Percentiles rank a stretch among this genome's conserved stretches.
Evolutionary conservation across 371 early-diverging fungal species (phyloP).

Genomic region (Lichtheimia ramosa): DNA sequence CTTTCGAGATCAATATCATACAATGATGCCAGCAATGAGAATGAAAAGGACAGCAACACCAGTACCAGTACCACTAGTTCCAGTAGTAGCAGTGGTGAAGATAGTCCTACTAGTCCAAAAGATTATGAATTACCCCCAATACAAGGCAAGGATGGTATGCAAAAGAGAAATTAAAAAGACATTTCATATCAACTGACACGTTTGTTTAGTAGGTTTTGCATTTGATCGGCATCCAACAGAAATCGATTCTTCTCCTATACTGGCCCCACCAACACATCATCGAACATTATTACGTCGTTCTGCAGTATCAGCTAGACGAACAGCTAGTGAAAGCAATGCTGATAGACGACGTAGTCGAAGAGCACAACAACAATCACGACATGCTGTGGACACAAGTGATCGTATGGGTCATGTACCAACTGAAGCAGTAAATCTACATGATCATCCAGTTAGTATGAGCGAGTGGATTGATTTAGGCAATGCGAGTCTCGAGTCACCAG

Average conservation of each 20-base stretch:
- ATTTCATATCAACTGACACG: background rate
- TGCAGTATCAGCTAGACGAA: conserved; percentile 19
- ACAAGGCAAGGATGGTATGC: background rate
- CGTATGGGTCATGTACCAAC: conserved; percentile 1
- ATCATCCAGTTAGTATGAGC: conserved; percentile 49
- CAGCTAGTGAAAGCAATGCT: conserved; percentile 11
- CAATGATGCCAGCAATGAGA: conserved; percentile 1
- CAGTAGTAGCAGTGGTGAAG: conserved; percentile 1
- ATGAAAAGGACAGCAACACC: conserved; percentile 9
- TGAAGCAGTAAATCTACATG: conserved; percentile 32
- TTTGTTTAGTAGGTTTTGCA: conserved; percentile 1
- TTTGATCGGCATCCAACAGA: conserved; percentile 15
- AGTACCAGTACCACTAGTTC: conserved; percentile 2
- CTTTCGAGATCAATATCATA: conserved; percentile 31
- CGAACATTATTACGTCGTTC: conserved; percentile 24
- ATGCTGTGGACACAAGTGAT: conserved; percentile 10
- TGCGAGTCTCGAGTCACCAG: conserved; percentile 31
- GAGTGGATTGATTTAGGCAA: conserved; percentile 52
- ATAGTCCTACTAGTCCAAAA: conserved; percentile 6
- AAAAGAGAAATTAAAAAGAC: background rate
- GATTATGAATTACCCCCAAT: background rate
- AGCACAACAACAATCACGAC: conserved; percentile 1
- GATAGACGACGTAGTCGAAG: conserved; percentile 10
- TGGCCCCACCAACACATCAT: conserved; percentile 14
- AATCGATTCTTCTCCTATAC: conserved; percentile 13